Conservation (phyloP, 2,329 filamentous ascomycete species). For the Ascochyta clinopodiicola region DNA sequence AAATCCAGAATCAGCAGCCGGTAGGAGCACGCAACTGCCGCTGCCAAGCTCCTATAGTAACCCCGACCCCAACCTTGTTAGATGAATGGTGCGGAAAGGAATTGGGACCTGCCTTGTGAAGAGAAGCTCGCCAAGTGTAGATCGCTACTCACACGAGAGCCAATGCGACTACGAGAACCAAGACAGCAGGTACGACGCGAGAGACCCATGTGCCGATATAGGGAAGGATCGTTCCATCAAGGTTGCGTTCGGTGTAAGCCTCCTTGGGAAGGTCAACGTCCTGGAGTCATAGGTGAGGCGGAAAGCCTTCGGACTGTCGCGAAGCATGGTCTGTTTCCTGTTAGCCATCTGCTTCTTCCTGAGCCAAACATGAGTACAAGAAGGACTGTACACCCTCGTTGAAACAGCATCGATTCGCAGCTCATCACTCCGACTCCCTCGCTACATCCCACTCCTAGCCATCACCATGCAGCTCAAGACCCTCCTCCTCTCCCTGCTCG, state of each 20-base stretch:
- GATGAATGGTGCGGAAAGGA: conserved; percentile 6
- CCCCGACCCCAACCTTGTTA: neutral
- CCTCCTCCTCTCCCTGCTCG: conserved; percentile 16
- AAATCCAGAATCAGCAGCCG: neutral
- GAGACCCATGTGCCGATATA: neutral
- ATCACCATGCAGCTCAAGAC: conserved; percentile 20
- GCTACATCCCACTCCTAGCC: neutral
- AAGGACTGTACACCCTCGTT: neutral
- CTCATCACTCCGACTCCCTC: conserved; percentile 13
- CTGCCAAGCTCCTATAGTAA: conserved; percentile 2
- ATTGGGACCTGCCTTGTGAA: conserved; percentile 14
- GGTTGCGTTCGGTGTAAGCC: conserved; percentile 6
- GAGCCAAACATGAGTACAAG: conserved; percentile 6
- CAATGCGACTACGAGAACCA: conserved; percentile 4
- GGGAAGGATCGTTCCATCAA: neutral
- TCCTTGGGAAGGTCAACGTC: conserved; percentile 14
- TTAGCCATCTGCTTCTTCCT: neutral
- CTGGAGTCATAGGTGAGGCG: neutral
- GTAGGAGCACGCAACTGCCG: conserved; percentile 4
- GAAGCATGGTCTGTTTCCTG: conserved; percentile 1
- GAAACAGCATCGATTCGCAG: conserved; percentile 17
- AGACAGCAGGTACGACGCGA: conserved; percentile 9
- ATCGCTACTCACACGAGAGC: neutral
- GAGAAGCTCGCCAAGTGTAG: conserved; percentile 9
- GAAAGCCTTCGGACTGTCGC: conserved; percentile 4